phyloP scores from a whole-genome alignment of 2,329 filamentous ascomycete species.

The Cladobotryum protrusum region DNA sequence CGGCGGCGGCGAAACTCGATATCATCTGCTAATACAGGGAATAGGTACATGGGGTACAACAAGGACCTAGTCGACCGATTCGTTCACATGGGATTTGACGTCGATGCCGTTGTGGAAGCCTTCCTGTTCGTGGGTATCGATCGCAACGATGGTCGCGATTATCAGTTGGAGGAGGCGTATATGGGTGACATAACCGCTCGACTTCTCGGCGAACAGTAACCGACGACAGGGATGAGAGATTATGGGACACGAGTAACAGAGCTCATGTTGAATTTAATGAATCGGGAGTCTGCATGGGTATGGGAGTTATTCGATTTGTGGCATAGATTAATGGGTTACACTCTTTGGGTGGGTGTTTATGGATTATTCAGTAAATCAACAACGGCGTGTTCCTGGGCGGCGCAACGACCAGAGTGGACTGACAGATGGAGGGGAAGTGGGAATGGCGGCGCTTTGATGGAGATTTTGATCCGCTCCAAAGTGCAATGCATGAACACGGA shows the following conservation, averaged over 20 bases:
- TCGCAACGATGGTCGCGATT: conserved; percentile 68
- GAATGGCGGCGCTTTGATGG: neutral
- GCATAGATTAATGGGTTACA: neutral
- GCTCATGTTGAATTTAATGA: too few relatives aligned
- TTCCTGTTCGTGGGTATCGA: conserved; percentile 80
- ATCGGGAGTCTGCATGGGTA: neutral
- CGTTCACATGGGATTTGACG: conserved; percentile 82
- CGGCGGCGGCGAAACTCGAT: too few relatives aligned
- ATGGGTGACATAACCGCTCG: conserved; percentile 85
- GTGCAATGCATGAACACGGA: neutral
- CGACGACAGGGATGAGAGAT: neutral
- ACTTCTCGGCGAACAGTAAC: conserved; percentile 68
- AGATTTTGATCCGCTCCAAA: neutral
- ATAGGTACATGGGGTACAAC: conserved; percentile 82
- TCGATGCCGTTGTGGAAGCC: conserved; percentile 78
- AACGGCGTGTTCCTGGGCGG: too few relatives aligned
- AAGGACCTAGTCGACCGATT: conserved; percentile 78
- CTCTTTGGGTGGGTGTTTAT: neutral
- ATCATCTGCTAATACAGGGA: conserved; percentile 1
- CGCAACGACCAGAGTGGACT: neutral
- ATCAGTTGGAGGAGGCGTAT: conserved; percentile 81
- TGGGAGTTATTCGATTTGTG: neutral
- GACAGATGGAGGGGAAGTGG: neutral
- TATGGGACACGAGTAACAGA: neutral
- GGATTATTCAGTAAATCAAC: too few relatives aligned